phyloP scores from a whole-genome alignment of 495 filamentous ascomycete genomes.

The Penicillium herquei region DNA sequence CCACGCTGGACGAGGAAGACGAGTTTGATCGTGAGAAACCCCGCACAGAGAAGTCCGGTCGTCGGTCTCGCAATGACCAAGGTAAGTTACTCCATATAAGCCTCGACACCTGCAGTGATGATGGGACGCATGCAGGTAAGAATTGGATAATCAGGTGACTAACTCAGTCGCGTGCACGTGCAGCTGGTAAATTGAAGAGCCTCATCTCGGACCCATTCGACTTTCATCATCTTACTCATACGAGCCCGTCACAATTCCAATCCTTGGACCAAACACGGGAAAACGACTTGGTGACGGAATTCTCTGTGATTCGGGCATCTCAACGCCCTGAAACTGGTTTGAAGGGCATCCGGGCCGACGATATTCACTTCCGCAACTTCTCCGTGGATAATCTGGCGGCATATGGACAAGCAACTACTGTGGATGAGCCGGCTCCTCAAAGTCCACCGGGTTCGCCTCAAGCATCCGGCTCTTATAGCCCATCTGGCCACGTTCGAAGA shows the following conservation, averaged over 20 bases:
- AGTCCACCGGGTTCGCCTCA: conserved; percentile 27
- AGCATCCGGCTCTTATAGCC: conserved; percentile 11
- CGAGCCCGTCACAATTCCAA: conserved; percentile 61
- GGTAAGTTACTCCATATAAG: neutral
- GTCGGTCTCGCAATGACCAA: conserved; percentile 2
- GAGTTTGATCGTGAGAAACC: conserved; percentile 37
- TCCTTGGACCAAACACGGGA: conserved; percentile 55
- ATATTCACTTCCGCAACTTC: conserved; percentile 63
- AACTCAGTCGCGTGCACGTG: neutral
- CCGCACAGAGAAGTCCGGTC: conserved; percentile 31
- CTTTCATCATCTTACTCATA: conserved; percentile 85
- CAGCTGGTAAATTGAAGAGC: conserved; percentile 42
- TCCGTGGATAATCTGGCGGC: conserved; percentile 51
- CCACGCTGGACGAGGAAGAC: conserved; percentile 46
- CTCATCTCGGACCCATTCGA: conserved; percentile 82
- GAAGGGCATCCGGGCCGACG: conserved; percentile 61
- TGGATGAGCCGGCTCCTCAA: conserved; percentile 20
- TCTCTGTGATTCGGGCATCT: conserved; percentile 64
- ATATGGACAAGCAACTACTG: conserved; percentile 22
- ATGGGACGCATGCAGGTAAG: neutral
- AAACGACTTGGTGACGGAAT: conserved; percentile 63
- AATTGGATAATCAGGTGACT: neutral
- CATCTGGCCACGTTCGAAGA: conserved; percentile 17
- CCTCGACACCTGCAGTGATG: neutral
- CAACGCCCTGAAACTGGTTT: conserved; percentile 60